Evolutionary conservation across 768 basidiomycete species (phyloP), one percentile per base, ranked within the genome.

Genomic region (Psilocybe cubensis): DNA sequence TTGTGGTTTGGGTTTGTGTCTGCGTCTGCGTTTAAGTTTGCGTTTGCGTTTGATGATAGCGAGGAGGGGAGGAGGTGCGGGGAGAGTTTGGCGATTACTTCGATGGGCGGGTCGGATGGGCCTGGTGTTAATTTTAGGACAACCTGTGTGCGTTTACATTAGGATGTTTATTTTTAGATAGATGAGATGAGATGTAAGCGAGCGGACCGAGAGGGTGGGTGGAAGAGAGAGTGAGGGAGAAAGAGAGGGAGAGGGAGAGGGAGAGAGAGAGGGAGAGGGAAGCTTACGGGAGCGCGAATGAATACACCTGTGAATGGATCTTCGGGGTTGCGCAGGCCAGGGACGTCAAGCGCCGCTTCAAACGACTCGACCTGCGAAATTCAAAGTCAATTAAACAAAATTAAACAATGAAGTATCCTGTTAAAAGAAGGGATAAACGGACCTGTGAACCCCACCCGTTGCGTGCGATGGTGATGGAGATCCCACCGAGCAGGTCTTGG

Each of bases 361-460:
- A 98, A 98, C 3, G 94, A 96, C 67, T 96, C 95, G 3, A 94
- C 79, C 88, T 97, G 69, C 96, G 69, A 9, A 42, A 25, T 3
- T n/a, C 46, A 49, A 43, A 44, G 40, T 33, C 28, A 49, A 14
- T 38, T 38, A 40, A 17, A 54, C 27, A 48, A 10, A 40, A 25
- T 21, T 18, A 29, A 14, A n/a, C n/a, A n/a, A n/a, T n/a, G n/a
- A n/a, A n/a, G n/a, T n/a, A n/a, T 11, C 40, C 24, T 23, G 3
- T 42, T 28, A 10, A n/a, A n/a, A n/a, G 47, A 23, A 53, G n/a
- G 21, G 18, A 46, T 10, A 57, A n/a, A 72, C 77, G 60, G 65
- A 93, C 94, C 82, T 92, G 93, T 3, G 92, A 85, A n/a, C 96
- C 96, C 85, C 91, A 98, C 3, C 94, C 92, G 64, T 98, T 98